Conservation (phyloP, 73 alveolate species). For the Tetrahymena elliotti region DNA sequence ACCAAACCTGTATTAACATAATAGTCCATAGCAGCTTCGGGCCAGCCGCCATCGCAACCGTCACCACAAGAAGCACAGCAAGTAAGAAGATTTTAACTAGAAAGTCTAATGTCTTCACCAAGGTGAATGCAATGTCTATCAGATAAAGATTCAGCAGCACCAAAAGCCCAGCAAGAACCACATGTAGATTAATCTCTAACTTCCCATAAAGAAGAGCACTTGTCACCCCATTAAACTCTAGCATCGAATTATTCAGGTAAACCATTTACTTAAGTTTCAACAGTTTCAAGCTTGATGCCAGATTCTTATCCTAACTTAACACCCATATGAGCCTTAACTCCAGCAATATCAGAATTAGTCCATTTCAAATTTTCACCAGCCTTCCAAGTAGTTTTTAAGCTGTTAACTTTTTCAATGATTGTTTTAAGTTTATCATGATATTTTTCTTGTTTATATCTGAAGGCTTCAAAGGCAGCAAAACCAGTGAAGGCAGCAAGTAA, state of each 20-base stretch:
- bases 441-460: neutral
- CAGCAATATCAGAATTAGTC: neutral
- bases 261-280: neutral
- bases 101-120: slow-evolving; percentile 19
- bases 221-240: slow-evolving; percentile 23
- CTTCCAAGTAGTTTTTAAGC: neutral
- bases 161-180: slow-evolving; percentile 99
- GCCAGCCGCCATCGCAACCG: slow-evolving; percentile 93
- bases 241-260: slow-evolving; percentile 26
- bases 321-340: neutral
- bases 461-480: neutral
- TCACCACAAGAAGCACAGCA: slow-evolving; percentile 37
- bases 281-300: neutral
- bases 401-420: neutral
- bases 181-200: slow-evolving; percentile 55
- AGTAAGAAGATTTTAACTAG: slow-evolving; percentile 16
- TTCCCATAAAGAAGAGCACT: slow-evolving; percentile 22
- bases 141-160: slow-evolving; percentile 89
- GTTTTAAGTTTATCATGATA: neutral
- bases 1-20: slow-evolving; percentile 63
- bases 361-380: neutral
- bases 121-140: slow-evolving; percentile 88
- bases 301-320: neutral
- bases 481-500: neutral
- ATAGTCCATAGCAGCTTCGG: slow-evolving; percentile 71